Conservation (phyloP, 2,329 filamentous ascomycete species). For the Arthrobotrys sinensis region DNA sequence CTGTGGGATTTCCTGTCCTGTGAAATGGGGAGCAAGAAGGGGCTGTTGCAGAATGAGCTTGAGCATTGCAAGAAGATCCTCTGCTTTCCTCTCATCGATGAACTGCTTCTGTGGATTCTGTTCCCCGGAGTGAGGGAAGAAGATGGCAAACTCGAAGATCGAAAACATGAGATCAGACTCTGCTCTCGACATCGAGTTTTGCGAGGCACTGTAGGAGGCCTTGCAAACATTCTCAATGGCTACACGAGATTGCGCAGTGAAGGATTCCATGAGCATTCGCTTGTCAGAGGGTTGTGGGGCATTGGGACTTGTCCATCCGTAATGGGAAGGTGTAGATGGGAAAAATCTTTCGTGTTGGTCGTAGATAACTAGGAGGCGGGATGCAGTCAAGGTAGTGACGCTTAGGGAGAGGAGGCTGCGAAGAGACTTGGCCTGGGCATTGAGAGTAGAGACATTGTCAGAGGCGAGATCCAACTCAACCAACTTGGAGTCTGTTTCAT, state of each 20-base stretch:
- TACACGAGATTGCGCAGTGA: slow-evolving; percentile 53
- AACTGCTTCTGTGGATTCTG: slow-evolving; percentile 52
- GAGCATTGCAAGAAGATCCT: slow-evolving; percentile 51
- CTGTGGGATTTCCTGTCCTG: slow-evolving; percentile 56
- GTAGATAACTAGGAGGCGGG: slow-evolving; percentile 55
- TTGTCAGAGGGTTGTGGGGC: slow-evolving; percentile 56
- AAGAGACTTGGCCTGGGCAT: slow-evolving; percentile 56
- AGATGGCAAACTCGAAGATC: slow-evolving; percentile 59
- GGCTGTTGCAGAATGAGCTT: slow-evolving; percentile 58
- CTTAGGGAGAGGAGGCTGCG: slow-evolving; percentile 55
- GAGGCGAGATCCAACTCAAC: slow-evolving; percentile 58
- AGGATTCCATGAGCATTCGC: slow-evolving; percentile 61
- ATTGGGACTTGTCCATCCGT: slow-evolving; percentile 57
- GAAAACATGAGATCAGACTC: slow-evolving; percentile 61
- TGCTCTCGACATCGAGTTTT: slow-evolving; percentile 59
- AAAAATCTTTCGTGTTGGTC: slow-evolving; percentile 59
- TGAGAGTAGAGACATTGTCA: slow-evolving; percentile 57
- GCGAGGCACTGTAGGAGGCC: slow-evolving; percentile 59
- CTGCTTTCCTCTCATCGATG: slow-evolving; percentile 53
- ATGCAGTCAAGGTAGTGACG: slow-evolving; percentile 57
- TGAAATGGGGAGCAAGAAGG: slow-evolving; percentile 55
- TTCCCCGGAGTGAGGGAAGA: slow-evolving; percentile 60
- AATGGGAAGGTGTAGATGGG: slow-evolving; percentile 55
- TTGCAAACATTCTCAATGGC: slow-evolving; percentile 60
- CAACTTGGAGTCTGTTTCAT: slow-evolving; percentile 57